Evolutionary conservation across 2,329 filamentous ascomycete genomes (phyloP).

Genomic region (Simplicillium aogashimaense): DNA sequence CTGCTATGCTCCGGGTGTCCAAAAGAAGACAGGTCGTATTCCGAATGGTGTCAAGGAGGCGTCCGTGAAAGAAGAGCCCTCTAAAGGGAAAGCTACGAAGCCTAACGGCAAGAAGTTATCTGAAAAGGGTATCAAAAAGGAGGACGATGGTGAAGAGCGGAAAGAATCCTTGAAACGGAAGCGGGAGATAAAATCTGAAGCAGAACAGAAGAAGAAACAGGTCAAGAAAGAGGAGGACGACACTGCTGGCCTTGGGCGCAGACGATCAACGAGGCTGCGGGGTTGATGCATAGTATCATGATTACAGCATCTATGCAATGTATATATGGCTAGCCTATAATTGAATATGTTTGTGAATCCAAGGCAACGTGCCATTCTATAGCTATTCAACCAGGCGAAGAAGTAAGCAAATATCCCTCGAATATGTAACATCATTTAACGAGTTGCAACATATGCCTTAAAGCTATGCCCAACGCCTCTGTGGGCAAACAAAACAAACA

Average conservation of each 20-base stretch:
- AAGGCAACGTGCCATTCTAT: no score
- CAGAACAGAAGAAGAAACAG: constrained; percentile 11
- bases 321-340: no score
- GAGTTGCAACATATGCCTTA: no score
- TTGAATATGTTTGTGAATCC: no score
- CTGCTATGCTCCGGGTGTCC: constrained; percentile 73
- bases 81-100: constrained; percentile 10
- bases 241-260: constrained; percentile 2
- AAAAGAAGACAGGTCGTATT: constrained; percentile 61
- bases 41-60: constrained; percentile 29
- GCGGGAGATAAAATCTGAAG: constrained; percentile 5
- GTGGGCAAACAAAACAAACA: no score
- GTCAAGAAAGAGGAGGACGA: constrained; percentile 2
- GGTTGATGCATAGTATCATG: background rate
- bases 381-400: no score
- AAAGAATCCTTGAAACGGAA: constrained; percentile 8
- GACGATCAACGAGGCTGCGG: background rate
- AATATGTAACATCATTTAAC: no score
- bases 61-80: constrained; percentile 13
- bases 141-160: constrained; percentile 15
- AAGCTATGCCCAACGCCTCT: no score
- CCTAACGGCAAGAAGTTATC: constrained; percentile 12
- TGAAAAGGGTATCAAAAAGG: constrained; percentile 13
- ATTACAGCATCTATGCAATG: no score
- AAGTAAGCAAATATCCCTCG: no score